phyloP scores from a whole-genome alignment of 1,284 basidiomycete species.

The Heterobasidion annosum region DNA sequence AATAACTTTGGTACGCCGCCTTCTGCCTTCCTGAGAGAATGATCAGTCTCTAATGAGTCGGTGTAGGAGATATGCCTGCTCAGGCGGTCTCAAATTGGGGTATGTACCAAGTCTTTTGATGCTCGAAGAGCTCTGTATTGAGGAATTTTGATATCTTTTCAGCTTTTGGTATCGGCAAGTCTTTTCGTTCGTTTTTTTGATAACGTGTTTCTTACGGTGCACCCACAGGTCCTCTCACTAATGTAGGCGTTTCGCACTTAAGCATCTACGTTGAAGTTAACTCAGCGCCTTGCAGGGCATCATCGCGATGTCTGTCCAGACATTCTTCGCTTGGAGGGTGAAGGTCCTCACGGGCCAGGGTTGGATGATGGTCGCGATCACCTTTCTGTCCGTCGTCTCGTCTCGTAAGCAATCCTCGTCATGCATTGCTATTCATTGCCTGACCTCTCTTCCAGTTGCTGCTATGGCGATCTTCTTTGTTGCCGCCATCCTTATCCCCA shows the following conservation, averaged over 20 bases:
- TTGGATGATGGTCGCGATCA: background rate
- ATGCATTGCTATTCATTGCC: background rate
- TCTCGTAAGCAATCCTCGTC: background rate
- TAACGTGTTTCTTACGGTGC: background rate
- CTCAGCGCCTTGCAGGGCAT: background rate
- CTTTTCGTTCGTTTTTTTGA: background rate
- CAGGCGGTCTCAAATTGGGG: background rate
- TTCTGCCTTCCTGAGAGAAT: background rate
- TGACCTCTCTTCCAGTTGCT: background rate
- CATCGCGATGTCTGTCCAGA: background rate
- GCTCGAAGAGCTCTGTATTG: too few species aligned
- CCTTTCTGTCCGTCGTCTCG: background rate
- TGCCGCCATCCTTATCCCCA: background rate
- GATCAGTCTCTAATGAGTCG: background rate
- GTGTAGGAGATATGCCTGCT: background rate
- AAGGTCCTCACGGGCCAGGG: background rate
- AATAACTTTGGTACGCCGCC: background rate
- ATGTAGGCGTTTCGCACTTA: background rate
- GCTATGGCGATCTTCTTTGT: background rate
- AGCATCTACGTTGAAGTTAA: background rate
- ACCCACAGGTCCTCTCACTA: background rate
- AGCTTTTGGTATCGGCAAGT: background rate
- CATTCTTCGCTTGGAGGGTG: conserved; percentile 1
- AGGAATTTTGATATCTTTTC: background rate
- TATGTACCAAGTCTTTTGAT: background rate